phyloP scores from a whole-genome alignment of 768 basidiomycete genomes.

The Macrolepiota albuminosa region DNA sequence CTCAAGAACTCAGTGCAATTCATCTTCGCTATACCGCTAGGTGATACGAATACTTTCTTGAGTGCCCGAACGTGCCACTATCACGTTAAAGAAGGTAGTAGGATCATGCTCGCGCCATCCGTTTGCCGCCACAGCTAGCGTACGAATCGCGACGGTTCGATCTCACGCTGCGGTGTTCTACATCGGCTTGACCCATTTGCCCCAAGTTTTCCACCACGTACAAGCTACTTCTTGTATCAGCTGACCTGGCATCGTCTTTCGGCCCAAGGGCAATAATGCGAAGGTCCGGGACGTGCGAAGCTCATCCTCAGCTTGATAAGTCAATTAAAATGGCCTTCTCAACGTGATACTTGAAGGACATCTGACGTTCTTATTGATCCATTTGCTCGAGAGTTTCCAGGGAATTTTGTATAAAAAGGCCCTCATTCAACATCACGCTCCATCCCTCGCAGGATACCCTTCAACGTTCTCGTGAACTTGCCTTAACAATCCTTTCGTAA shows the following conservation, averaged over 20 bases:
- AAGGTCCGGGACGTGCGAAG: neutral
- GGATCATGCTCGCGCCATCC: neutral
- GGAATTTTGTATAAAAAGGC: neutral
- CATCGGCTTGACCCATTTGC: neutral
- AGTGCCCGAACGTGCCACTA: neutral
- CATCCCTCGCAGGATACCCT: neutral
- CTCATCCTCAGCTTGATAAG: neutral
- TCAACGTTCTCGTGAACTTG: neutral
- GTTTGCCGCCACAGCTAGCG: neutral
- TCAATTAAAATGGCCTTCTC: neutral
- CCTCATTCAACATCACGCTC: neutral
- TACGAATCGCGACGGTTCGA: neutral
- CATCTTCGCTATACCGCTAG: neutral
- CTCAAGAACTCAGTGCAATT: neutral
- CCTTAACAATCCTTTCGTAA: neutral
- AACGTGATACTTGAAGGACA: neutral
- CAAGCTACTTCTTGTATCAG: neutral
- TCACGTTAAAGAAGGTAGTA: neutral
- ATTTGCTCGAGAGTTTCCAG: neutral
- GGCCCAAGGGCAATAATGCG: neutral
- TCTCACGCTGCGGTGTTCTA: neutral
- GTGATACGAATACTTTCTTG: no score
- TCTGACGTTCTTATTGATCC: neutral
- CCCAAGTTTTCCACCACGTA: neutral
- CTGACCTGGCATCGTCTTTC: conserved; percentile 1